Evolutionary conservation across 148 eudicot species (phyloP).

Genomic region (Beta vulgaris): DNA sequence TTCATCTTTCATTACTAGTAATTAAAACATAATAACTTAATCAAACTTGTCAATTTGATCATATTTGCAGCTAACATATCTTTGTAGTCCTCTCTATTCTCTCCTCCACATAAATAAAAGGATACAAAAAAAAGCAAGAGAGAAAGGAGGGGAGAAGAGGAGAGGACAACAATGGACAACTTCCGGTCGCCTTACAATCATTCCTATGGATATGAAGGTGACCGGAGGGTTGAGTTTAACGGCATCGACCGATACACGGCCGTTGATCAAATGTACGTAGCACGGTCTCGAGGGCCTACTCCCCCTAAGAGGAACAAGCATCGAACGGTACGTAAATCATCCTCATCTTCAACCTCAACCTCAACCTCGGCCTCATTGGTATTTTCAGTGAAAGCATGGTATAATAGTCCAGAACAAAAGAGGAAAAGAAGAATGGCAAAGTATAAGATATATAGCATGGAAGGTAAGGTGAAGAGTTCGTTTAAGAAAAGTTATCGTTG

Average conservation of each 20-base stretch:
- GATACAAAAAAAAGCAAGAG: background rate
- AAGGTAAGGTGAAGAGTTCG: constrained; percentile 41
- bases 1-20: background rate
- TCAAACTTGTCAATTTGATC: background rate
- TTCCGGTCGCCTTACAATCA: constrained; percentile 16
- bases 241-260: constrained; percentile 9
- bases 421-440: constrained; percentile 45
- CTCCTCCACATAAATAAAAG: background rate
- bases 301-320: background rate
- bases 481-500: constrained; percentile 39
- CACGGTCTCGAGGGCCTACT: constrained; percentile 19
- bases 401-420: constrained; percentile 33
- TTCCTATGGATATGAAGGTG: constrained; percentile 18
- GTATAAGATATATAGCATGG: constrained; percentile 42
- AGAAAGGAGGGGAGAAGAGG: background rate
- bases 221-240: constrained; percentile 24
- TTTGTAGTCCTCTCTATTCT: background rate
- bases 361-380: constrained; percentile 9
- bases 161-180: constrained; percentile 22
- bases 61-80: background rate
- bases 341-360: constrained; percentile 6
- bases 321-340: background rate
- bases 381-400: constrained; percentile 31
- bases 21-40: background rate
- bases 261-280: constrained; percentile 34